Percentiles rank a stretch among this genome's conserved stretches.
Evolutionary conservation across 805 yeast species (phyloP).

Genomic region (Scheffersomyces amazonensis): DNA sequence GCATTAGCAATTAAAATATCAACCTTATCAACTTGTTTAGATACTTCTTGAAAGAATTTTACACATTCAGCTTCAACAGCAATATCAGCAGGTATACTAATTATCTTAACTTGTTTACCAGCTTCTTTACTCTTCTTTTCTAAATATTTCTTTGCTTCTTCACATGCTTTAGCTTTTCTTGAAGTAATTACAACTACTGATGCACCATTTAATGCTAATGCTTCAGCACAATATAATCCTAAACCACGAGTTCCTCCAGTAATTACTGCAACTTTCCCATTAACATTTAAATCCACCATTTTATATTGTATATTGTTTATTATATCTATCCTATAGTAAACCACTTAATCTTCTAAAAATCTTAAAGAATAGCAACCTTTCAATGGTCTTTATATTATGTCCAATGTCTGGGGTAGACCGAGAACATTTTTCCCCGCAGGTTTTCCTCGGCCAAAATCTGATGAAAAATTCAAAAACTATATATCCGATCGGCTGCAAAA

Average conservation of each 20-base stretch:
- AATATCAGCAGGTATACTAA: slow-evolving; percentile 57
- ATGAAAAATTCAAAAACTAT: too few relatives aligned
- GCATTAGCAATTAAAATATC: slow-evolving; percentile 74
- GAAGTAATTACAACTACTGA: slow-evolving; percentile 60
- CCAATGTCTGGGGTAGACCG: too few relatives aligned
- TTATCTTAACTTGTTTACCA: slow-evolving; percentile 26
- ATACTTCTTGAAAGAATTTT: slow-evolving; percentile 40
- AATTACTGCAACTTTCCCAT: slow-evolving; percentile 62
- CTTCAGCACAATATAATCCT: slow-evolving; percentile 67
- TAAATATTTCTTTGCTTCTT: slow-evolving; percentile 47
- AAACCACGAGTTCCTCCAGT: slow-evolving; percentile 80
- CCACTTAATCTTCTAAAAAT: too few relatives aligned
- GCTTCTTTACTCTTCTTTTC: slow-evolving; percentile 34
- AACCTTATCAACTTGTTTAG: slow-evolving; percentile 39
- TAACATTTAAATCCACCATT: slow-evolving; percentile 46
- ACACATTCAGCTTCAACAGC: slow-evolving; percentile 48
- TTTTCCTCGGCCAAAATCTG: too few relatives aligned
- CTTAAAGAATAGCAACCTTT: too few relatives aligned
- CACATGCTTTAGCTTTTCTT: slow-evolving; percentile 59
- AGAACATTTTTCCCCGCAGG: too few relatives aligned
- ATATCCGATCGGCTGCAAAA: too few relatives aligned
- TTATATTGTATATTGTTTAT: too few relatives aligned
- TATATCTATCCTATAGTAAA: neutral
- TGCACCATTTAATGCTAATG: slow-evolving; percentile 60
- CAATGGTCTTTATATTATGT: too few relatives aligned